Evolutionary conservation across 179 eudicot species (phyloP).

Genomic region (Kewa caespitosa): DNA sequence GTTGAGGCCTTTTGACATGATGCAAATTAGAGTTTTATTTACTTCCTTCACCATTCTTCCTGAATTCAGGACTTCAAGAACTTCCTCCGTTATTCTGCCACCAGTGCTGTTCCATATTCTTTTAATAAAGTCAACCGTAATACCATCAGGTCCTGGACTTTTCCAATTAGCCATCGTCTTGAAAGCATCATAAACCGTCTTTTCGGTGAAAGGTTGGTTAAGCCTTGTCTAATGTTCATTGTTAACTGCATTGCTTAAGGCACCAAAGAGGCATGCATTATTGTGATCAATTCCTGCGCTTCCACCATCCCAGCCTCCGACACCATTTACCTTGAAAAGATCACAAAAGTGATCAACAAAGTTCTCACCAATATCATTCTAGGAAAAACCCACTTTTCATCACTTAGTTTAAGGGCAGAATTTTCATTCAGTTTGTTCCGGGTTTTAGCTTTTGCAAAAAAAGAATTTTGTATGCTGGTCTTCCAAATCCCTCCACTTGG

Average conservation of each 20-base stretch:
- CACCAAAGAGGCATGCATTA: neutral
- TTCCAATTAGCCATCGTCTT: neutral
- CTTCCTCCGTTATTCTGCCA: neutral
- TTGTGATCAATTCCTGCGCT: neutral
- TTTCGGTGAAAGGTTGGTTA: neutral
- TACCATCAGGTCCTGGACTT: neutral
- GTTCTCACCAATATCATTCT: neutral
- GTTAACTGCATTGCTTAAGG: neutral
- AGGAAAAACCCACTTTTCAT: too few relatives aligned
- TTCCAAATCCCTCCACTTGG: too few relatives aligned
- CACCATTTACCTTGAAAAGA: neutral
- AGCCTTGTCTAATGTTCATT: neutral
- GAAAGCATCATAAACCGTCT: neutral
- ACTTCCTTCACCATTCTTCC: neutral
- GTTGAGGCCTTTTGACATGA: neutral
- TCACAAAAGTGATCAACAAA: neutral
- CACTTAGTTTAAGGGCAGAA: too few relatives aligned
- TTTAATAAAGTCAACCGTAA: neutral
- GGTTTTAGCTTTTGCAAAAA: too few relatives aligned
- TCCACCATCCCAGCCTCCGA: neutral
- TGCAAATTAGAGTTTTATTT: neutral
- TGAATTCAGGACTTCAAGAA: neutral
- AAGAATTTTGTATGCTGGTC: too few relatives aligned
- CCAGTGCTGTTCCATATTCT: neutral
- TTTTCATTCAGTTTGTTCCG: too few relatives aligned